Evolutionary conservation across 2,329 filamentous ascomycete species (phyloP).

Genomic region (Lecanicillium sp.): DNA sequence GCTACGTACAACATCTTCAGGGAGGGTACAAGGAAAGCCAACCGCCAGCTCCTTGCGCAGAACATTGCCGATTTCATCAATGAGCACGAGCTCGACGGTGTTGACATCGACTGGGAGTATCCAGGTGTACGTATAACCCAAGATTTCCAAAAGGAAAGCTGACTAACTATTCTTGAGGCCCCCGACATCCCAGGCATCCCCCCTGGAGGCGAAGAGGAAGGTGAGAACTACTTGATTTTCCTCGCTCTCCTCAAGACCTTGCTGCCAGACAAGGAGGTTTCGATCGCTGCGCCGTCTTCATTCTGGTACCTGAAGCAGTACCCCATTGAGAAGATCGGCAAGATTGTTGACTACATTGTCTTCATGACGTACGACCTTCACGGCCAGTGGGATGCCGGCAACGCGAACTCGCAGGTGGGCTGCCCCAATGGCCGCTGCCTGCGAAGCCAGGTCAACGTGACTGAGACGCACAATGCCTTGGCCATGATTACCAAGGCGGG

Average conservation of each 20-base stretch:
- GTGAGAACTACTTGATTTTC: constrained; percentile 23
- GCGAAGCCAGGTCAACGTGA: constrained; percentile 40
- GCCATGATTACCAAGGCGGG: constrained; percentile 56
- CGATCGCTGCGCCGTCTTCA: constrained; percentile 37
- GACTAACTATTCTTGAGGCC: not conserved
- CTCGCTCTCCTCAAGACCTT: constrained; percentile 14
- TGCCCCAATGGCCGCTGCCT: constrained; percentile 64
- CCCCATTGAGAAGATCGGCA: constrained; percentile 36
- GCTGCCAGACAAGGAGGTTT: constrained; percentile 9
- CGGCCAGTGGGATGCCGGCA: constrained; percentile 55
- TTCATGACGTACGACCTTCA: constrained; percentile 70
- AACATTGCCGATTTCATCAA: constrained; percentile 28
- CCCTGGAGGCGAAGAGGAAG: constrained; percentile 15
- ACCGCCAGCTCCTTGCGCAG: constrained; percentile 23
- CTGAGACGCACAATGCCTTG: constrained; percentile 51
- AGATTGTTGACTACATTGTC: constrained; percentile 46
- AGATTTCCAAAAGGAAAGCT: not conserved
- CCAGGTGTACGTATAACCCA: constrained; percentile 6
- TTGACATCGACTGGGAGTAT: constrained; percentile 32
- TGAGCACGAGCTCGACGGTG: constrained; percentile 27
- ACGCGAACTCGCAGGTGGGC: constrained; percentile 28
- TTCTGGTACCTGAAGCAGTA: constrained; percentile 38
- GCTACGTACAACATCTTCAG: constrained; percentile 13
- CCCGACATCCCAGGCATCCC: constrained; percentile 20
- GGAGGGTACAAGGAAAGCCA: constrained; percentile 13